Conservation (phyloP, 2,329 filamentous ascomycete genomes). For the Parastagonospora nodorum region DNA sequence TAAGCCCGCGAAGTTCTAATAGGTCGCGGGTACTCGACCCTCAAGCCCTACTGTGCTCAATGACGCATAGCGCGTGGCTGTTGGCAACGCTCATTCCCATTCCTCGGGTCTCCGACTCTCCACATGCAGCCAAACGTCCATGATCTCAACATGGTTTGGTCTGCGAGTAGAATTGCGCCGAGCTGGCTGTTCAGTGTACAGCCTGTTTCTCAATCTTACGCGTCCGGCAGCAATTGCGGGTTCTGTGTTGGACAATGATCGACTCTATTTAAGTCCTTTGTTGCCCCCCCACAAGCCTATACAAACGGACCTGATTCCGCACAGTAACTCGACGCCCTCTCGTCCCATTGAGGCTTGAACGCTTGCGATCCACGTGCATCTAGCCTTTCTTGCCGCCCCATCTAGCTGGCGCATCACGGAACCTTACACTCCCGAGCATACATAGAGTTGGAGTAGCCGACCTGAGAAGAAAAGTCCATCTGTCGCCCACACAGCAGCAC, state of each 20-base stretch:
- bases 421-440: too few relatives aligned
- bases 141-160: neutral
- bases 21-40: conserved; percentile 15
- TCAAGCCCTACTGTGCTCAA: neutral
- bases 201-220: neutral
- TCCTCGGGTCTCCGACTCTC: neutral
- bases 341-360: neutral
- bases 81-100: neutral
- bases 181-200: neutral
- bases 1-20: conserved; percentile 14
- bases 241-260: neutral
- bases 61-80: too few relatives aligned
- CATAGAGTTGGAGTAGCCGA: too few relatives aligned
- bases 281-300: conserved; percentile 7
- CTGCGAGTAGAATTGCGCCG: neutral
- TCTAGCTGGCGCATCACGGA: neutral
- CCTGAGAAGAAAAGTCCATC: too few relatives aligned
- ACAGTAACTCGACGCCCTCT: neutral
- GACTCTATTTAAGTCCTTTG: conserved; percentile 11
- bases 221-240: conserved; percentile 3
- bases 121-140: conserved; percentile 19
- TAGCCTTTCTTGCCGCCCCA: neutral
- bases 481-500: too few relatives aligned
- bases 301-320: neutral
- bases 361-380: neutral